These are phyloP conservation scores for Fusarium mangiferae DNA, from an alignment of 2,329 filamentous ascomycete species.

Conservation along the genomic window DNA sequence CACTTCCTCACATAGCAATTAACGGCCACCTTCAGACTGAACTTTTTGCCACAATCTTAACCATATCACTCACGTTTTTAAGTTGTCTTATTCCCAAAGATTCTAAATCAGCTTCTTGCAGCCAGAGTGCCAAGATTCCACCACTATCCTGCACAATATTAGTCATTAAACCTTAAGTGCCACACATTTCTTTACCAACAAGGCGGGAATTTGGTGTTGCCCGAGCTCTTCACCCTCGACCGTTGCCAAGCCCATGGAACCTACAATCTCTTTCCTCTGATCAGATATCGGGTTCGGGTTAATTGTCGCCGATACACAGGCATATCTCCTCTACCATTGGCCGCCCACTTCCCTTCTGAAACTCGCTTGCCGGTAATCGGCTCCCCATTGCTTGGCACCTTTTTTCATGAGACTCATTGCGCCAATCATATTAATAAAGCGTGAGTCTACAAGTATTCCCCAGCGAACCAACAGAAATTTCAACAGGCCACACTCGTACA, in stretches of 20 bases:
- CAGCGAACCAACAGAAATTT: background rate
- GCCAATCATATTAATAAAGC: background rate
- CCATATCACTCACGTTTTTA: too few relatives aligned
- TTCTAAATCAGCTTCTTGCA: too few relatives aligned
- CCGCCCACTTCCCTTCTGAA: background rate
- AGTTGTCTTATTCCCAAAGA: too few relatives aligned
- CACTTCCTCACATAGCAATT: background rate
- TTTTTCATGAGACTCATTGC: background rate
- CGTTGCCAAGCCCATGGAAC: background rate
- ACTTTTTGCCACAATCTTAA: background rate
- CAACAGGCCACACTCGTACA: background rate
- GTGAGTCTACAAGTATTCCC: too few relatives aligned
- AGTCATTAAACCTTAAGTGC: background rate
- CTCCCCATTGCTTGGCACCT: background rate
- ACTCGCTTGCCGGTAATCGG: background rate
- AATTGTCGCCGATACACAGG: background rate
- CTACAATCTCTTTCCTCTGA: background rate
- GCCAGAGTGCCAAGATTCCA: background rate
- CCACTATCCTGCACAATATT: fast-evolving
- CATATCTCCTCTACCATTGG: background rate
- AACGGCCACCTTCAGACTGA: too few relatives aligned
- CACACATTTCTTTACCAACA: too few relatives aligned
- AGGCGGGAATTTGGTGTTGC: background rate
- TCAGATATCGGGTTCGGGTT: background rate
- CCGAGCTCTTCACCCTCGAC: background rate